Evolutionary conservation across 2,329 filamentous ascomycete species (phyloP).

Genomic region (Grosmannia serpens): DNA sequence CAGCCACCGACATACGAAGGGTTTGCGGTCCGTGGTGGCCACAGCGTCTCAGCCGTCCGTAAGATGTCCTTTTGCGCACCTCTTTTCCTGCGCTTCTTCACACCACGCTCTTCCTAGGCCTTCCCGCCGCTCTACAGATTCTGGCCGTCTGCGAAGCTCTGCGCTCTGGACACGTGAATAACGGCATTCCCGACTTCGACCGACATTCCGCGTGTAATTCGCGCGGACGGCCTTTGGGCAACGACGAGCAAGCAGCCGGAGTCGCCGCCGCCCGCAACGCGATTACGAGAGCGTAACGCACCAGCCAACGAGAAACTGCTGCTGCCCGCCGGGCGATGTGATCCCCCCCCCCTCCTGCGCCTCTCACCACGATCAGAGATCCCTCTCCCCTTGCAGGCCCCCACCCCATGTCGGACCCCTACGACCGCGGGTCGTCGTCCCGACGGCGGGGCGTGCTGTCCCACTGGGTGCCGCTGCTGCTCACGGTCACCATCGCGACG

Average conservation of each 20-base stretch:
- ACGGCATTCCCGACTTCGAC: not conserved
- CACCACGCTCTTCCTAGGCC: not conserved
- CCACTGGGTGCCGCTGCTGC: slow-evolving; percentile 80
- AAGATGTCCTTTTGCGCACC: not conserved
- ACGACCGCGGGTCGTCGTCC: slow-evolving; percentile 42
- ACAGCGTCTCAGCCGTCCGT: not conserved
- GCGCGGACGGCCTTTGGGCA: too few species aligned
- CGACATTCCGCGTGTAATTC: not conserved
- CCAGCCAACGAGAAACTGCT: not conserved
- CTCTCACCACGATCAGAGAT: not conserved
- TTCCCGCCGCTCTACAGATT: too few species aligned
- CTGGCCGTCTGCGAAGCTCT: not conserved
- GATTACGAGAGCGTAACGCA: not conserved
- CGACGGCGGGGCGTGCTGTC: slow-evolving; percentile 54
- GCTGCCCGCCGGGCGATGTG: not conserved
- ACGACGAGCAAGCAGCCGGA: too few species aligned
- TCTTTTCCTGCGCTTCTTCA: not conserved
- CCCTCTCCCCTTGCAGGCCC: not conserved
- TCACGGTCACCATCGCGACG: slow-evolving; percentile 81
- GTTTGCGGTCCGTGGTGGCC: not conserved
- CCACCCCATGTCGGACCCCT: slow-evolving; percentile 44
- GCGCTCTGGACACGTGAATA: not conserved
- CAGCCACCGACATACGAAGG: not conserved
- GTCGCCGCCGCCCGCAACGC: not conserved
- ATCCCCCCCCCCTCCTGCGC: not conserved